Evolutionary conservation across 2,329 filamentous ascomycete species (phyloP).

Genomic region (Lecanicillium sp.): DNA sequence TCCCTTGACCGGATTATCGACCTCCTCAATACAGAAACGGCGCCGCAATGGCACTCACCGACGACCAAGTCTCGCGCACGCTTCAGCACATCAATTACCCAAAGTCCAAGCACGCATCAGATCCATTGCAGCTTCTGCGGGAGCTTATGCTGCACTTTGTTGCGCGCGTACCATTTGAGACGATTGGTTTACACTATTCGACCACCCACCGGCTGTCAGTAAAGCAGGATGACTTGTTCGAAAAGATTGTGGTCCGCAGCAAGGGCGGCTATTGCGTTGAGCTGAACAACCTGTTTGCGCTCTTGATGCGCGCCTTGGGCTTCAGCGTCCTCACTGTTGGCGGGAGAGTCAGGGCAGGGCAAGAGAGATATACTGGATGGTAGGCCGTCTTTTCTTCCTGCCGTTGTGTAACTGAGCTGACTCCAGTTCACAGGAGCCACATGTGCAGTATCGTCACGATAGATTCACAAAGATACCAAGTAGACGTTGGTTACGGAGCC

Average conservation of each 20-base stretch:
- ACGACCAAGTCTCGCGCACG: slow-evolving; percentile 21
- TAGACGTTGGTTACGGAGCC: slow-evolving; percentile 56
- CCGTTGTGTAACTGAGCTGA: slow-evolving; percentile 14
- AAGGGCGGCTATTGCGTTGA: slow-evolving; percentile 49
- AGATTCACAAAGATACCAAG: slow-evolving; percentile 34
- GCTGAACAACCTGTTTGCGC: slow-evolving; percentile 35
- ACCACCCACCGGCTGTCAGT: slow-evolving; percentile 26
- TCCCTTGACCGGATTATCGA: no score
- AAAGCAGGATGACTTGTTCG: slow-evolving; percentile 31
- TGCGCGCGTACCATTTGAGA: slow-evolving; percentile 46
- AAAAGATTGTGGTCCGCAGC: slow-evolving; percentile 35
- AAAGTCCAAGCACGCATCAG: slow-evolving; percentile 11
- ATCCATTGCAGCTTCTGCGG: slow-evolving; percentile 21
- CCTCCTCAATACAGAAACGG: no score
- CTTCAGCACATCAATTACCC: slow-evolving; percentile 22
- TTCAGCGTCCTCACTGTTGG: slow-evolving; percentile 43
- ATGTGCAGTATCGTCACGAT: slow-evolving; percentile 54
- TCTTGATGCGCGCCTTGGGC: slow-evolving; percentile 38
- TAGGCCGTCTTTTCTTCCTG: slow-evolving; percentile 10
- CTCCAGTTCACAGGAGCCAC: slow-evolving; percentile 36
- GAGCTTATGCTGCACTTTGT: slow-evolving; percentile 33
- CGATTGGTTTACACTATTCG: slow-evolving; percentile 44
- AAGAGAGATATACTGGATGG: slow-evolving; percentile 17
- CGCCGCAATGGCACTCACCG: slow-evolving; percentile 13
- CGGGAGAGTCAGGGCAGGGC: slow-evolving; percentile 26